Percentiles rank a stretch among this genome's conserved stretches.
phyloP scores from a whole-genome alignment of 176 grass and related monocot species.

The Stipa capillata region DNA sequence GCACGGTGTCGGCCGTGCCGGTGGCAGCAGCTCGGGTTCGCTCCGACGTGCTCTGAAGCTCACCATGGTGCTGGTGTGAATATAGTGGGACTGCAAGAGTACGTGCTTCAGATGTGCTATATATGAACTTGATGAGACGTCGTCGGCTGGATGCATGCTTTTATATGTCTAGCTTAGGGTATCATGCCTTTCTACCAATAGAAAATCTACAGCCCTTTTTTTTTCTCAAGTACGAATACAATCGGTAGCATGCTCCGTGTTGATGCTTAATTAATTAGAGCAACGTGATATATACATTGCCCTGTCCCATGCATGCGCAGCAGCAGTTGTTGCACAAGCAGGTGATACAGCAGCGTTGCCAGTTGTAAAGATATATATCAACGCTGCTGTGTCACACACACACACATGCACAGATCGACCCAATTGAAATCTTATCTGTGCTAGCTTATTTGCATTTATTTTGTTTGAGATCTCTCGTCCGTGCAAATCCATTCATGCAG shows the following conservation, averaged over 20 bases:
- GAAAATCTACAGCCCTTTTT: no score
- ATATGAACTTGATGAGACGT: not conserved
- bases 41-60: constrained; percentile 13
- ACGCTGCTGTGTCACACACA: not conserved
- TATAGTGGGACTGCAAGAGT: not conserved
- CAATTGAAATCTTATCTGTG: not conserved
- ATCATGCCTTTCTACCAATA: no score
- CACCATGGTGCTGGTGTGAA: not conserved
- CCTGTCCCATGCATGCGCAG: not conserved
- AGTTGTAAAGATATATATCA: not conserved
- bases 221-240: no score
- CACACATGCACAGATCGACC: no score
- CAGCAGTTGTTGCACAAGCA: not conserved
- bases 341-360: not conserved
- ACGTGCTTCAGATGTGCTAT: not conserved
- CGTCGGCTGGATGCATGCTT: not conserved
- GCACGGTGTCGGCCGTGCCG: not conserved
- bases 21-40: constrained; percentile 5
- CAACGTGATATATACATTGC: not conserved
- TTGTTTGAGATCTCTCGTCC: not conserved
- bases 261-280: not conserved
- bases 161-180: not conserved
- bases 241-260: no score
- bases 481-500: not conserved
- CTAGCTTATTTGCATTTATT: not conserved